phyloP scores from a whole-genome alignment of 148 eudicot species.

The Rhododendron vialii region DNA sequence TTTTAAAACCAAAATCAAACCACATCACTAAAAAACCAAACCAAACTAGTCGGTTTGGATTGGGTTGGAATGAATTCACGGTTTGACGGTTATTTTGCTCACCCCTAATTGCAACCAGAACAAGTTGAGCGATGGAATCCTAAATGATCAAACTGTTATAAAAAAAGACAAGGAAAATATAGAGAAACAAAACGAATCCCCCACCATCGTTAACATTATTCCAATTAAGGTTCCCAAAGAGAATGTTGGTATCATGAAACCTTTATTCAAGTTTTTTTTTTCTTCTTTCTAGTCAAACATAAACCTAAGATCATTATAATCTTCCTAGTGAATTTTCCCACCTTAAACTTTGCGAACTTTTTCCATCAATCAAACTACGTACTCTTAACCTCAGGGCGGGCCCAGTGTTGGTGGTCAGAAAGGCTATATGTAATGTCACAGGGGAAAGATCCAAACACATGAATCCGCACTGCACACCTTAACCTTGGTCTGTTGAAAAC shows the following conservation, averaged over 20 bases:
- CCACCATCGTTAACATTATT: background rate
- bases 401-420: background rate
- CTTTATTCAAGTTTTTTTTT: background rate
- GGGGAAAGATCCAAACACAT: background rate
- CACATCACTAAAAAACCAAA: too few relatives aligned
- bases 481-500: constrained; percentile 9
- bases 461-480: background rate
- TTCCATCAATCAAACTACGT: background rate
- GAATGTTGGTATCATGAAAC: background rate
- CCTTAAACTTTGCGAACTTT: background rate
- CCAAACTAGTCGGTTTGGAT: too few relatives aligned
- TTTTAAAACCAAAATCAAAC: too few relatives aligned
- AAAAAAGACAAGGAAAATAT: too few relatives aligned
- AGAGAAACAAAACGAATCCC: background rate
- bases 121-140: too few relatives aligned
- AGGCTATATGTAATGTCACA: background rate
- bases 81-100: too few relatives aligned
- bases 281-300: background rate
- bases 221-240: background rate
- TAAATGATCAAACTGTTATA: too few relatives aligned
- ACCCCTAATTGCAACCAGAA: too few relatives aligned
- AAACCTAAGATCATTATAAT: background rate
- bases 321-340: background rate
- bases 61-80: too few relatives aligned
- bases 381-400: background rate